Evolutionary conservation across 208 protist genomes (phyloP).

Genomic region (Leishmania guyanensis): DNA sequence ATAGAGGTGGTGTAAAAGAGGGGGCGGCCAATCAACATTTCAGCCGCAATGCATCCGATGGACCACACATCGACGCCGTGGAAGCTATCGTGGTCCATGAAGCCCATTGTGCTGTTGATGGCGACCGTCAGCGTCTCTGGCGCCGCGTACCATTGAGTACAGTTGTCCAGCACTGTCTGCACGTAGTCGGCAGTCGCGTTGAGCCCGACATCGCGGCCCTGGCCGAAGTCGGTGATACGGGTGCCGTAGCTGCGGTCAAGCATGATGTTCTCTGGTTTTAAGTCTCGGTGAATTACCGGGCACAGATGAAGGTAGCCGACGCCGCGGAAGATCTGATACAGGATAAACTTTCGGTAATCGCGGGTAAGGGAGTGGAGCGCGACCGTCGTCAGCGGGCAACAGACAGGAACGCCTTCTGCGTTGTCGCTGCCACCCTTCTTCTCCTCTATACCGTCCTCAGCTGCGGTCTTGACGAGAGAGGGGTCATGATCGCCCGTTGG

Average conservation of each 20-base stretch:
- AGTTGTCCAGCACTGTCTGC: constrained; percentile 78
- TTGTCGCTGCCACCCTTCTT: not conserved
- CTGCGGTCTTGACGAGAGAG: not conserved
- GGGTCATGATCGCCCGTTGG: constrained; percentile 9
- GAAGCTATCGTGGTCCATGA: constrained; percentile 75
- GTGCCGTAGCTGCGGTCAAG: constrained; percentile 91
- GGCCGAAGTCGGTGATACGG: constrained; percentile 97
- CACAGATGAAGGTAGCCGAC: constrained; percentile 95
- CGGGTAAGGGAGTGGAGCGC: constrained; percentile 91
- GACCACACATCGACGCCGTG: constrained; percentile 92
- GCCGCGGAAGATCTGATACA: constrained; percentile 96
- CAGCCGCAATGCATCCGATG: constrained; percentile 90
- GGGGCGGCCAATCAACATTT: constrained; percentile 82
- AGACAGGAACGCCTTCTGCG: constrained; percentile 4
- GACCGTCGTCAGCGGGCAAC: constrained; percentile 46
- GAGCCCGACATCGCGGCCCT: constrained; percentile 89
- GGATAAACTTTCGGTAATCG: constrained; percentile 97
- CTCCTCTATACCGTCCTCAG: not conserved
- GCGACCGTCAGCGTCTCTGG: constrained; percentile 96
- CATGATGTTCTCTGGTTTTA: constrained; percentile 94
- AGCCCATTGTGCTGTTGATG: constrained; percentile 67
- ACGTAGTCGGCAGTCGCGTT: constrained; percentile 37
- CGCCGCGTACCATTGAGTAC: constrained; percentile 97
- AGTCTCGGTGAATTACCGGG: constrained; percentile 90
- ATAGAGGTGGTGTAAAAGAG: constrained; percentile 86